A percentile compares a stretch with the other conserved stretches of the same genome.
phyloP scores from a whole-genome alignment of 169 alveolate genomes.

The Cytauxzoon felis region DNA sequence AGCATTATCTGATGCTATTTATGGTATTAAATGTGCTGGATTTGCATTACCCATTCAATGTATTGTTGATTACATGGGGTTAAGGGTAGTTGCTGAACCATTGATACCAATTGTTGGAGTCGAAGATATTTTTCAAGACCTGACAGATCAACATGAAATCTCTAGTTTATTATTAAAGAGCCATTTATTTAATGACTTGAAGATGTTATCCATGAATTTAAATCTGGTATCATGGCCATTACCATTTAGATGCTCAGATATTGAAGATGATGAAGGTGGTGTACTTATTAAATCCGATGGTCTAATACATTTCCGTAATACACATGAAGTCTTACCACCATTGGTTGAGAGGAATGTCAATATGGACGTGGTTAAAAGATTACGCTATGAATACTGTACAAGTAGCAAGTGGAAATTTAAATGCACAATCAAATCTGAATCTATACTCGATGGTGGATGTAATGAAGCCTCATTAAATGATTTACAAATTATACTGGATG shows the following conservation, averaged over 20 bases:
- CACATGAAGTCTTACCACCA: constrained; percentile 74
- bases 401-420: constrained; percentile 42
- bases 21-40: constrained; percentile 28
- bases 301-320: constrained; percentile 49
- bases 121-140: constrained; percentile 3
- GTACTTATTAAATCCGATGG: constrained; percentile 63
- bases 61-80: constrained; percentile 67
- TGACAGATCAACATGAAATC: constrained; percentile 38
- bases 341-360: constrained; percentile 15
- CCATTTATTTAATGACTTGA: constrained; percentile 44
- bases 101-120: constrained; percentile 50
- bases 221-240: constrained; percentile 62
- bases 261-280: constrained; percentile 33
- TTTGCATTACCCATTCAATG: constrained; percentile 69
- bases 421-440: constrained; percentile 44
- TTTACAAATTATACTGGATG: constrained; percentile 56
- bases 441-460: constrained; percentile 15
- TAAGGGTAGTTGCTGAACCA: constrained; percentile 72
- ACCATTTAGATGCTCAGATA: constrained; percentile 69
- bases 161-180: constrained; percentile 44
- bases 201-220: constrained; percentile 35
- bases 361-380: constrained; percentile 14
- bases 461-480: constrained; percentile 44
- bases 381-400: constrained; percentile 52
- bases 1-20: constrained; percentile 69